Evolutionary conservation across 345 rosid species (phyloP).

Genomic region (Nasturtium officinale): DNA sequence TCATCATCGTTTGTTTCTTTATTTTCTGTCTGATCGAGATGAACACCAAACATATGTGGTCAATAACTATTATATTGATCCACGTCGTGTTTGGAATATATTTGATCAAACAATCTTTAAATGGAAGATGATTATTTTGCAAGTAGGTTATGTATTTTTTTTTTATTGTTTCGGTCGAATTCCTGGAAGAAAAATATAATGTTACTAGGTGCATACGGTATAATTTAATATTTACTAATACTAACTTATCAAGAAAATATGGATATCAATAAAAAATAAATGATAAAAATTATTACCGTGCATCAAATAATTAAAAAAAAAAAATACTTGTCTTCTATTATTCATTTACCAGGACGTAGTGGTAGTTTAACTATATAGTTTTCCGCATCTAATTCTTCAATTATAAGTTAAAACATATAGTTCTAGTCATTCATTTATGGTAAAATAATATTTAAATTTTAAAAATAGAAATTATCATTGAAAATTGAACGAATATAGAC

Average conservation of each 20-base stretch:
- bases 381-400: not conserved
- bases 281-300: too few species aligned
- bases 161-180: not conserved
- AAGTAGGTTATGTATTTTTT: not conserved
- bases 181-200: too few species aligned
- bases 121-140: slow-evolving; percentile 6
- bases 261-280: not conserved
- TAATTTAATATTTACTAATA: too few species aligned
- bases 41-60: not conserved
- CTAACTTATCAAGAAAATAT: too few species aligned
- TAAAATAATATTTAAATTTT: too few species aligned
- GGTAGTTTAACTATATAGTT: not conserved
- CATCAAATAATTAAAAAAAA: not conserved
- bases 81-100: not conserved
- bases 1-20: not conserved
- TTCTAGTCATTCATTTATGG: not conserved
- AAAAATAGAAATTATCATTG: too few species aligned
- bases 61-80: slow-evolving; percentile 4
- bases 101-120: not conserved
- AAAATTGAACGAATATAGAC: too few species aligned
- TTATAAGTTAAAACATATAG: not conserved
- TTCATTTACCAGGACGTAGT: not conserved
- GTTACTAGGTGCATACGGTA: too few species aligned
- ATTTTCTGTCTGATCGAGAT: not conserved
- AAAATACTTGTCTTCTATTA: not conserved